These are phyloP conservation scores for Kwoniella europaea DNA, from an alignment of 768 basidiomycete species.

Conservation along the genomic window DNA sequence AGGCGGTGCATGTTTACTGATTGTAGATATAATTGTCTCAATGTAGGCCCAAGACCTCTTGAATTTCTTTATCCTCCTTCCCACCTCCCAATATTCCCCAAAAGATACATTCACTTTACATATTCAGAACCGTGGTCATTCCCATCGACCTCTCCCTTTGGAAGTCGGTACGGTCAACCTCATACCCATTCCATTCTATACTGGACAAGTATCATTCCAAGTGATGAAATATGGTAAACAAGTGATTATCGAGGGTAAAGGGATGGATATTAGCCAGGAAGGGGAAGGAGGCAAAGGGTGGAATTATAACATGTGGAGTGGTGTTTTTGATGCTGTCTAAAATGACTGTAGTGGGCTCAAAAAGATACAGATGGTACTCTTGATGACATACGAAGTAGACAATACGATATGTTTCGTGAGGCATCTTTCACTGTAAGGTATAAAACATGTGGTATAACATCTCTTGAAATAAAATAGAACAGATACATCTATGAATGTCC, in stretches of 20 bases:
- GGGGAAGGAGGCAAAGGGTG: constrained; percentile 21
- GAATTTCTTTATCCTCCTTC: constrained; percentile 45
- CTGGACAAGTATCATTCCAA: constrained; percentile 45
- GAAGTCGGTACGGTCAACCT: constrained; percentile 34
- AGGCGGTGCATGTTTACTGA: background rate
- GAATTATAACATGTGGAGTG: constrained; percentile 57
- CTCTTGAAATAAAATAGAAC: background rate
- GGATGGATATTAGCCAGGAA: constrained; percentile 13
- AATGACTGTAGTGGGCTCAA: too few relatives aligned
- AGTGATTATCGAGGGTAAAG: constrained; percentile 32
- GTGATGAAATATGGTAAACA: constrained; percentile 19
- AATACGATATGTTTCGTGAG: too few relatives aligned
- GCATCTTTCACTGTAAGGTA: background rate
- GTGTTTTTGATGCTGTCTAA: constrained; percentile 23
- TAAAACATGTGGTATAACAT: background rate
- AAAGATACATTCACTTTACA: constrained; percentile 5
- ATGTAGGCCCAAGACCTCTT: constrained; percentile 55
- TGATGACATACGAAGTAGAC: too few relatives aligned
- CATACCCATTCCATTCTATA: constrained; percentile 36
- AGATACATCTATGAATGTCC: background rate
- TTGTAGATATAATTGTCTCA: background rate
- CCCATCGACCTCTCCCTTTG: constrained; percentile 18
- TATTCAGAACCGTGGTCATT: constrained; percentile 19
- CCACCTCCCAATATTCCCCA: constrained; percentile 1
- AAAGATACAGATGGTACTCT: too few relatives aligned